Conservation (phyloP, 805 yeast species). For the Candida alai region DNA sequence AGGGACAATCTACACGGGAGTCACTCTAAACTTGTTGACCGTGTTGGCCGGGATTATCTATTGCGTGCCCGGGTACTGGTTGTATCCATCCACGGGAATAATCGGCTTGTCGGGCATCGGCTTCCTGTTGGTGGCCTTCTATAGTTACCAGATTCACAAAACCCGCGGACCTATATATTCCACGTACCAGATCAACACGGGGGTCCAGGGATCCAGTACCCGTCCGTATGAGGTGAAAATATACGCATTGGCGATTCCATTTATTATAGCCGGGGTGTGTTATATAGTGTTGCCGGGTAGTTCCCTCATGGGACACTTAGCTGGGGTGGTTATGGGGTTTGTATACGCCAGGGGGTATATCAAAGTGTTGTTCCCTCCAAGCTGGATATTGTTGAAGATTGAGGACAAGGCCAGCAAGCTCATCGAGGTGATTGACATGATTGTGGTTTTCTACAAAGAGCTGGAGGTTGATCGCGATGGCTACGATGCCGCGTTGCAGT, state of each 20-base stretch:
- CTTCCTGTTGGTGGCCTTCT: slow-evolving; percentile 62
- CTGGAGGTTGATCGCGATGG: too few species aligned
- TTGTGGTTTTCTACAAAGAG: slow-evolving; percentile 58
- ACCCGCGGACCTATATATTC: too few species aligned
- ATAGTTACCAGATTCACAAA: slow-evolving; percentile 44
- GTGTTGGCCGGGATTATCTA: slow-evolving; percentile 64
- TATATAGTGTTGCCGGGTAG: slow-evolving; percentile 58
- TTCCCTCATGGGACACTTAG: slow-evolving; percentile 70
- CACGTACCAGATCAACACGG: slow-evolving; percentile 38
- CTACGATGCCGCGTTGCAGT: too few species aligned
- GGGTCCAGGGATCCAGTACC: slow-evolving; percentile 11
- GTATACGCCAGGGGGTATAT: slow-evolving; percentile 56
- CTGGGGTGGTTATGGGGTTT: slow-evolving; percentile 66
- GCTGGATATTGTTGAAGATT: slow-evolving; percentile 57
- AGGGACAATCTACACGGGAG: slow-evolving; percentile 85
- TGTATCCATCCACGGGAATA: slow-evolving; percentile 52
- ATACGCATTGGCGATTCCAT: slow-evolving; percentile 53
- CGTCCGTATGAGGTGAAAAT: slow-evolving; percentile 6
- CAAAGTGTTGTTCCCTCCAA: slow-evolving; percentile 60
- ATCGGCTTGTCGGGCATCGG: slow-evolving; percentile 74
- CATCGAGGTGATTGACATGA: slow-evolving; percentile 51
- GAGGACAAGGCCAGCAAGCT: slow-evolving; percentile 50
- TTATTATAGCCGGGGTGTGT: slow-evolving; percentile 40
- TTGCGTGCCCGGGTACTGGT: slow-evolving; percentile 45
- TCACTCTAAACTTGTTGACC: slow-evolving; percentile 69